A percentile compares a stretch with the other conserved stretches of the same genome.
Evolutionary conservation across 2,329 filamentous ascomycete species (phyloP).

Genomic region (Diaporthe batatas): DNA sequence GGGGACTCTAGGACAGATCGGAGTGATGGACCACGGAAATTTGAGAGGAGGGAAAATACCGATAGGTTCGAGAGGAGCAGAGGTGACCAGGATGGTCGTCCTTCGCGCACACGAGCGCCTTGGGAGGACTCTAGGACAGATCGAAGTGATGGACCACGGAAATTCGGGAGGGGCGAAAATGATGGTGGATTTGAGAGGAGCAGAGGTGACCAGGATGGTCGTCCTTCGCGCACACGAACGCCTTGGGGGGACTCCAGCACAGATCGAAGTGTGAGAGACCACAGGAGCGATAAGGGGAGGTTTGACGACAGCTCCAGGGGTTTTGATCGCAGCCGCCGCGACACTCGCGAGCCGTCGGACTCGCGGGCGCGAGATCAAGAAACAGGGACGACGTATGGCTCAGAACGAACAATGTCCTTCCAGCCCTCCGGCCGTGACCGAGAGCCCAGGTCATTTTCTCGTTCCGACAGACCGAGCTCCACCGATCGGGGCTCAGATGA

Average conservation of each 20-base stretch:
- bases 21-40: background rate
- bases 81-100: too few relatives aligned
- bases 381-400: background rate
- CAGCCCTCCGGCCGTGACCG: background rate
- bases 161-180: background rate
- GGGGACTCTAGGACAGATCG: background rate
- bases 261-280: background rate
- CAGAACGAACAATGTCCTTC: background rate
- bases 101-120: background rate
- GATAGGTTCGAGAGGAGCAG: background rate
- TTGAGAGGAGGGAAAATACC: background rate
- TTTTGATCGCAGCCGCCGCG: slow-evolving; percentile 1
- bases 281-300: background rate
- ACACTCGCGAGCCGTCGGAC: background rate
- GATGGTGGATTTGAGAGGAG: background rate
- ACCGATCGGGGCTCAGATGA: background rate
- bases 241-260: background rate
- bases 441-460: background rate
- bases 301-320: background rate
- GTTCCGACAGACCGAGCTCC: background rate
- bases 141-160: background rate
- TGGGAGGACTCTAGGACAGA: background rate
- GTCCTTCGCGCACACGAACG: background rate
- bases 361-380: background rate
- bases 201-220: background rate